Conservation (phyloP, 257 asterid species). For the Knoxia roxburghii region DNA sequence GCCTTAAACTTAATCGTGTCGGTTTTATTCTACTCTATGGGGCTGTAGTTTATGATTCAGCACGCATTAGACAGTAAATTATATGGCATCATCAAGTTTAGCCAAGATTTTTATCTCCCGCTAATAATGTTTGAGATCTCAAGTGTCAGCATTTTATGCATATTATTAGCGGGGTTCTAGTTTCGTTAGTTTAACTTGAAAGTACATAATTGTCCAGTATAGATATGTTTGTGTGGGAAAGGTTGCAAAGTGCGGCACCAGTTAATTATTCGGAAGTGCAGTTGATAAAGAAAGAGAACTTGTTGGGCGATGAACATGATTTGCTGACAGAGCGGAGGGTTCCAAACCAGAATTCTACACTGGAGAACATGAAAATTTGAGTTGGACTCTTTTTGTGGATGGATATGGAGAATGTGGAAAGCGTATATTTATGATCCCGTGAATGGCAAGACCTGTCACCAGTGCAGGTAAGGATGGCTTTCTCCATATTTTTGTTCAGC, state of each 20-base stretch:
- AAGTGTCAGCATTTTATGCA: too few species aligned
- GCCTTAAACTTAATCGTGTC: not conserved
- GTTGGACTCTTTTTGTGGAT: constrained; percentile 80
- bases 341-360: constrained; percentile 75
- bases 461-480: constrained; percentile 82
- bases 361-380: constrained; percentile 74
- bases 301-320: constrained; percentile 18
- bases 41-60: not conserved
- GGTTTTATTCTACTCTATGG: too few species aligned
- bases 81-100: too few species aligned
- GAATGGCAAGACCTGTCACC: constrained; percentile 88
- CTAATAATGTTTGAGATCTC: not conserved
- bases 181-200: not conserved
- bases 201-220: not conserved
- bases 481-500: too few species aligned
- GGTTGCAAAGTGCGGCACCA: constrained; percentile 77
- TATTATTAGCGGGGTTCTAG: not conserved
- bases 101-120: too few species aligned
- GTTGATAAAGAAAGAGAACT: constrained; percentile 31
- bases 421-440: constrained; percentile 80
- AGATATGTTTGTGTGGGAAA: constrained; percentile 9
- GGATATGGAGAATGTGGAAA: constrained; percentile 83
- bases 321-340: constrained; percentile 63
- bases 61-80: too few species aligned
- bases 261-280: constrained; percentile 61